Evolutionary conservation across 331 rosid species (phyloP), one percentile per base, ranked within the genome.

Genomic region (Acacia concinna): DNA sequence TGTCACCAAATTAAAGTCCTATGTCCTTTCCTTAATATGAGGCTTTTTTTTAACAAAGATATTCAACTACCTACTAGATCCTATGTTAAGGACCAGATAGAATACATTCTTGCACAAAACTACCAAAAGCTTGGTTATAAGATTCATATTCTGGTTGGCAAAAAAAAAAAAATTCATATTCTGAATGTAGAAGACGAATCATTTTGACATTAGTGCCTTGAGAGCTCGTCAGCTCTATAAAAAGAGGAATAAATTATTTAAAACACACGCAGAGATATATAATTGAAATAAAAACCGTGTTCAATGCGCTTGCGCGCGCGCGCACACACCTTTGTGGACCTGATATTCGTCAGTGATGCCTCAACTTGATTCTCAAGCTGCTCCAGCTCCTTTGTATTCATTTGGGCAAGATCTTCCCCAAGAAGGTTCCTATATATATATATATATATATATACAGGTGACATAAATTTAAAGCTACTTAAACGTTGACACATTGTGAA

Each of bases 301-400:
- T 46, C 2, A 9, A 11, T 4, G 21, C 8, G 0, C 27, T 54
- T 21, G 9, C 3, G 8, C 9, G 0, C 8, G 2, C 5, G 21
- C 2, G 21, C 5, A 28, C 13, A 17, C 8, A 74, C 94, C 94
- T 86, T 90, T 10, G 86, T 87, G 60, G 91, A 85, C 73, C 94
- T 84, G 54, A 87, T 82, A 60, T 88, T 85, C 81, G 65, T 86
- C 86, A 90, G 82, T 47, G 91, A 85, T 51, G 83, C 20, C 84
- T 90, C 94, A 18, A 90, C 62, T 76, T 86, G 90, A 82, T 78
- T 49, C 83, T 90, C 91, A 68, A 90, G 85, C 59, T 80, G 86
- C 68, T 90, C 86, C 23, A 90, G 89, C 64, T 90, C 94, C 79
- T 59, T 82, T 21, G 87, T 68, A 65, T 77, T 86, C 68, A 86